phyloP scores from a whole-genome alignment of 495 filamentous ascomycete species.

The Lasiosphaeria hispida region DNA sequence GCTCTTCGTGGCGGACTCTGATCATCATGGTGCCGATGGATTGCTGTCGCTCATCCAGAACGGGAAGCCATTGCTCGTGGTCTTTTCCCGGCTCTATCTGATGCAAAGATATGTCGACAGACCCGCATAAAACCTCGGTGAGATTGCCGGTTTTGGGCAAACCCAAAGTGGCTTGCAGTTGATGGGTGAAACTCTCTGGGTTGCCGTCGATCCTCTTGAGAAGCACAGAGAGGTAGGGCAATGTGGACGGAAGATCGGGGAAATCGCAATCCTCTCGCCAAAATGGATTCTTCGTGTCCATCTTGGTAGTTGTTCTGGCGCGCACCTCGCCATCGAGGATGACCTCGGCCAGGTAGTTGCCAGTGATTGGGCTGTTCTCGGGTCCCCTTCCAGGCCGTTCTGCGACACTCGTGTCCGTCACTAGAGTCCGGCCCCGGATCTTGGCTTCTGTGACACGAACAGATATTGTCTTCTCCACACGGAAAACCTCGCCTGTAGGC shows the following conservation, averaged over 20 bases:
- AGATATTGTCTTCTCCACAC: slow-evolving; percentile 58
- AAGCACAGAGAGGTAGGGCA: slow-evolving; percentile 77
- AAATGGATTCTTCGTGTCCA: slow-evolving; percentile 79
- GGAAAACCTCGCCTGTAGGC: slow-evolving; percentile 49
- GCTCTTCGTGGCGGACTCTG: slow-evolving; percentile 78
- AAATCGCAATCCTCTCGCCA: slow-evolving; percentile 95
- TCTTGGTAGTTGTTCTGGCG: slow-evolving; percentile 78
- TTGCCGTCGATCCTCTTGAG: slow-evolving; percentile 66
- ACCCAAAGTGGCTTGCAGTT: slow-evolving; percentile 44
- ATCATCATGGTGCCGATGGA: slow-evolving; percentile 83
- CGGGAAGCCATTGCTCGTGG: slow-evolving; percentile 85
- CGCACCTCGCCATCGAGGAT: slow-evolving; percentile 85
- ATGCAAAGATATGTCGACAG: slow-evolving; percentile 80
- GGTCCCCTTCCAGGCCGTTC: slow-evolving; percentile 32
- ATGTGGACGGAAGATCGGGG: slow-evolving; percentile 72
- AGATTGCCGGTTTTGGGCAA: slow-evolving; percentile 36
- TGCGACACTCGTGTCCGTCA: slow-evolving; percentile 28
- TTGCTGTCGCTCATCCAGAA: slow-evolving; percentile 69
- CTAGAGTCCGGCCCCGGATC: slow-evolving; percentile 36
- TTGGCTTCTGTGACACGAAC: slow-evolving; percentile 59
- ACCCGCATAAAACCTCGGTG: slow-evolving; percentile 57
- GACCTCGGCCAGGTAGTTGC: slow-evolving; percentile 86
- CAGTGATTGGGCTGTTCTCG: slow-evolving; percentile 39
- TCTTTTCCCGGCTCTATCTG: slow-evolving; percentile 76
- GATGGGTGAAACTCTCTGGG: slow-evolving; percentile 40